Conservation (phyloP, 805 yeast species). For the Dipodascus geniculatus region DNA sequence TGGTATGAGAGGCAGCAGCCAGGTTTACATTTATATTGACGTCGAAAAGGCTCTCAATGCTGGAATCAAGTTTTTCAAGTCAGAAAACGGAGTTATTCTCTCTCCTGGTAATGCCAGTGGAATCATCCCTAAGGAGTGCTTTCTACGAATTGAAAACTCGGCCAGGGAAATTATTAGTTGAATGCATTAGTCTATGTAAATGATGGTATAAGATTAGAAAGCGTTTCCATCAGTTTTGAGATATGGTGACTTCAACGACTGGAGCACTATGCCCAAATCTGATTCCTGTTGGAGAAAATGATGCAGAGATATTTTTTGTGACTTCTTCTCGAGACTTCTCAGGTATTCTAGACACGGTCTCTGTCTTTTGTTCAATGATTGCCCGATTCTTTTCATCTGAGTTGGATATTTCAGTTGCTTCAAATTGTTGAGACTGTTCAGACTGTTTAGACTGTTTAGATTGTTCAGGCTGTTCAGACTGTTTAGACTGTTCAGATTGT, state of each 20-base stretch:
- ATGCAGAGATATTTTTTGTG: background rate
- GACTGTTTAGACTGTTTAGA: too few species aligned
- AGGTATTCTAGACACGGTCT: background rate
- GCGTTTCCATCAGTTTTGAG: background rate
- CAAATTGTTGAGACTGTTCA: too few species aligned
- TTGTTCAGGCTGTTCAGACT: too few species aligned
- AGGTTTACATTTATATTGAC: conserved; percentile 54
- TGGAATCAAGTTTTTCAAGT: conserved; percentile 43
- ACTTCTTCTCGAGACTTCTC: background rate
- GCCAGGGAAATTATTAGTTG: conserved; percentile 10
- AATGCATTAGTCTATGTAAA: background rate
- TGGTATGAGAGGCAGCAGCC: conserved; percentile 55
- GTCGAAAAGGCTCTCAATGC: conserved; percentile 34
- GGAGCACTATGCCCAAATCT: background rate
- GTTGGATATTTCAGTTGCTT: too few species aligned
- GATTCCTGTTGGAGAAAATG: background rate
- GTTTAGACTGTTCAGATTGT: too few species aligned
- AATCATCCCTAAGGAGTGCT: conserved; percentile 32
- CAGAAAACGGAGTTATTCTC: conserved; percentile 66
- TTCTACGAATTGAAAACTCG: conserved; percentile 29
- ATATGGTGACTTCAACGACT: background rate
- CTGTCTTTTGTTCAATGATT: too few species aligned
- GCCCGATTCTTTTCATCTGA: too few species aligned
- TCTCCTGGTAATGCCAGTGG: conserved; percentile 53
- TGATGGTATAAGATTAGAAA: too few species aligned